phyloP scores from a whole-genome alignment of 2,329 filamentous ascomycete genomes.

The Aspergillus sp. region DNA sequence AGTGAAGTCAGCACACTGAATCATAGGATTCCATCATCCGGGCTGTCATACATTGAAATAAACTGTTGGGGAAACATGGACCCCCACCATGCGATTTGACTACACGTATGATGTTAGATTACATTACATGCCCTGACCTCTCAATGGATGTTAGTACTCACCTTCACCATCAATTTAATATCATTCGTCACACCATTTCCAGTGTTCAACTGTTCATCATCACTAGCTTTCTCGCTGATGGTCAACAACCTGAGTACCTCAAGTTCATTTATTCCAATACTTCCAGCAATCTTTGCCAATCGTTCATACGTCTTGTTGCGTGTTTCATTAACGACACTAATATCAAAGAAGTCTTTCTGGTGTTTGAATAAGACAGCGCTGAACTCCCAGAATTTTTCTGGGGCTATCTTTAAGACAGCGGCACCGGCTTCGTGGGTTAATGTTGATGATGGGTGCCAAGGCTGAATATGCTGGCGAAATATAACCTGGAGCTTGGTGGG shows the following conservation, averaged over 20 bases:
- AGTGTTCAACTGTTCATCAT: slow-evolving; percentile 65
- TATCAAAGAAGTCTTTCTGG: slow-evolving; percentile 80
- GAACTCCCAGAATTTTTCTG: slow-evolving; percentile 75
- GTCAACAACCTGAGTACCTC: slow-evolving; percentile 64
- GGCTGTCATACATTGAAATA: slow-evolving; percentile 63
- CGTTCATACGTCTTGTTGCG: slow-evolving; percentile 79
- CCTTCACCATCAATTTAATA: slow-evolving; percentile 78
- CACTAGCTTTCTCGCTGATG: slow-evolving; percentile 62
- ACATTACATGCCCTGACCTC: background rate
- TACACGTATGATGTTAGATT: slow-evolving; percentile 20
- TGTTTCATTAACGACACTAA: slow-evolving; percentile 74
- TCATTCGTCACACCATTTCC: slow-evolving; percentile 83
- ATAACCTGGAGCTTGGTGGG: slow-evolving; percentile 64
- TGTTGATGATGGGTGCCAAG: slow-evolving; percentile 87
- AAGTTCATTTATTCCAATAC: slow-evolving; percentile 65
- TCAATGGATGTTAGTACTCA: slow-evolving; percentile 24
- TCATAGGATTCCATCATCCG: slow-evolving; percentile 1
- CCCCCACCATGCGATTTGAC: slow-evolving; percentile 65
- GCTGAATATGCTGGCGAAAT: slow-evolving; percentile 88
- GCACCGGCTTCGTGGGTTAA: slow-evolving; percentile 69
- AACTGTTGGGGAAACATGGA: slow-evolving; percentile 89
- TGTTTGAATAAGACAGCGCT: slow-evolving; percentile 62
- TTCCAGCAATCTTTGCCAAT: slow-evolving; percentile 67
- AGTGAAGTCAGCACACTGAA: slow-evolving; percentile 16
- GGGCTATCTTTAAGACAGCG: slow-evolving; percentile 68